These are phyloP conservation scores for Fusarium concolor DNA, from an alignment of 2,329 filamentous ascomycete species.

Conservation along the genomic window DNA sequence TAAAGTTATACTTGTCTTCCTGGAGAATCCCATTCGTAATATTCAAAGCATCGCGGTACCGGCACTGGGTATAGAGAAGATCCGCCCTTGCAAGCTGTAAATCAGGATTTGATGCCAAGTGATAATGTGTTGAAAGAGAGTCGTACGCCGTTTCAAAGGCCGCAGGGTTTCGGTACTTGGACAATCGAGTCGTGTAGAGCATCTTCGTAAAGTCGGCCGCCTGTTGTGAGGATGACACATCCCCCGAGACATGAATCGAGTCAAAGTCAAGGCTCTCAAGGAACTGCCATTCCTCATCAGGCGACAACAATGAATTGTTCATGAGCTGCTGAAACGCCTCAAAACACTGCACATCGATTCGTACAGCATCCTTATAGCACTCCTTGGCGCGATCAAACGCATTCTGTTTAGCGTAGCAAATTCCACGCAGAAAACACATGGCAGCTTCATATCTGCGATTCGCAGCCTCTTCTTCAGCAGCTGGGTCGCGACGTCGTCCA, in stretches of 20 bases:
- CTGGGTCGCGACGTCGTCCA: conserved; percentile 50
- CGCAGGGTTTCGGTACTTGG: conserved; percentile 90
- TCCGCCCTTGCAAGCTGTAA: conserved; percentile 91
- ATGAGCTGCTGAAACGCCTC: conserved; percentile 98
- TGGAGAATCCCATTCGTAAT: conserved; percentile 87
- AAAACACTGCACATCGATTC: conserved; percentile 97
- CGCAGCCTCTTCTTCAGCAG: conserved; percentile 72
- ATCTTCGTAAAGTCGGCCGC: conserved; percentile 94
- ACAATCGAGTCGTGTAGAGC: conserved; percentile 94
- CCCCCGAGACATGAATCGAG: conserved; percentile 74
- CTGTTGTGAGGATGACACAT: conserved; percentile 79
- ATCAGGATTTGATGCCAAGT: conserved; percentile 86
- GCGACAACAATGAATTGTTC: conserved; percentile 92
- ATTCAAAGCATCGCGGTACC: conserved; percentile 86
- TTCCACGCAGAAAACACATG: conserved; percentile 94
- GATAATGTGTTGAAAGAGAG: conserved; percentile 93
- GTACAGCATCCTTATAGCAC: conserved; percentile 97
- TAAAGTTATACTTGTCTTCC: conserved; percentile 89
- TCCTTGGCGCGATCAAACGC: conserved; percentile 97
- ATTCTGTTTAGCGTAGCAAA: conserved; percentile 97
- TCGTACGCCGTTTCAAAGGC: conserved; percentile 89
- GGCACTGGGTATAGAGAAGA: conserved; percentile 92
- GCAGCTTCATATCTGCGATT: conserved; percentile 91
- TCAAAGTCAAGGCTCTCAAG: conserved; percentile 92
- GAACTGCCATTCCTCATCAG: conserved; percentile 90